Conservation (phyloP, 108 stramenopile genomes). For the Conticribra guillardii region DNA sequence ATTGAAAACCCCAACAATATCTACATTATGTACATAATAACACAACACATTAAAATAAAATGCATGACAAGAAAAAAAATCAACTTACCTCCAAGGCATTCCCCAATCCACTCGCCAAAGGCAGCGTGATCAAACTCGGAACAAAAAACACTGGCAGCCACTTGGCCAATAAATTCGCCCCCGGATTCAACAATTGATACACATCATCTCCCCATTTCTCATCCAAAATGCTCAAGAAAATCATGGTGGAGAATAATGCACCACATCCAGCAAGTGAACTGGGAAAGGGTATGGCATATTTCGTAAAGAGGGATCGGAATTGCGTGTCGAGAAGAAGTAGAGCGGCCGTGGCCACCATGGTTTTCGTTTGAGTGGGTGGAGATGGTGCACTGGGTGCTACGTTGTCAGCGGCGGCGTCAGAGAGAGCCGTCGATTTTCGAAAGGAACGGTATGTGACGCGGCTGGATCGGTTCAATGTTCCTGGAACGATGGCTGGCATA, state of each 20-base stretch:
- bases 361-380: not conserved
- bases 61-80: not conserved
- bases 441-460: too few species aligned
- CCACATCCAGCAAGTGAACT: conserved; percentile 53
- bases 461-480: too few species aligned
- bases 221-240: conserved; percentile 14
- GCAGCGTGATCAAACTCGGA: conserved; percentile 48
- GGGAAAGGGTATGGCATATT: conserved; percentile 43
- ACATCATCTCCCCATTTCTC: conserved; percentile 28
- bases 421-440: not conserved
- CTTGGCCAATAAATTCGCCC: conserved; percentile 40
- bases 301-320: conserved; percentile 60
- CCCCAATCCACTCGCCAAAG: conserved; percentile 48
- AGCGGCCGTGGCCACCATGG: conserved; percentile 37
- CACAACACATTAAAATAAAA: not conserved
- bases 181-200: conserved; percentile 38
- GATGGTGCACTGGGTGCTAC: not conserved
- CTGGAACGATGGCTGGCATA: too few species aligned
- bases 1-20: too few species aligned
- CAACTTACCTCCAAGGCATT: conserved; percentile 30
- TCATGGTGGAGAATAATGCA: conserved; percentile 29
- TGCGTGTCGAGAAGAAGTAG: conserved; percentile 58
- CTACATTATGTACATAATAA: too few species aligned
- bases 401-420: not conserved
- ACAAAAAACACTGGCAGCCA: conserved; percentile 58